Base-by-base conservation (phyloP, 2,329 filamentous ascomycete genomes). In the Phyllosticta citrichinensis region DNA sequence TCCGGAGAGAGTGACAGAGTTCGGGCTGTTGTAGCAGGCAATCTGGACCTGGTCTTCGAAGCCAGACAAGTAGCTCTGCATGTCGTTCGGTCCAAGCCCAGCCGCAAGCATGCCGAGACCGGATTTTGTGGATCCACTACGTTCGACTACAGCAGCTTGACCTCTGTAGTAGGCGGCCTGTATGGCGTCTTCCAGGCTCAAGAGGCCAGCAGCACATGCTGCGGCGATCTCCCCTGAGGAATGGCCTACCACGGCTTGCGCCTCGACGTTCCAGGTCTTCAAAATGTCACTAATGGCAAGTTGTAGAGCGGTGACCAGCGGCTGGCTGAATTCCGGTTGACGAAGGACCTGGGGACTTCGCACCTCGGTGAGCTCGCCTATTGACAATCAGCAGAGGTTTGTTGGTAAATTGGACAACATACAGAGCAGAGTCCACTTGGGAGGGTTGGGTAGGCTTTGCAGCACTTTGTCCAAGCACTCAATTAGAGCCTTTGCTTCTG, bases 31-130 rank as follows among this genome's bases (percentile, higher is more conserved):
- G 52, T 63, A 57, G 59, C 65, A 66, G 9, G 65, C 65, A 22
- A 66, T 62, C 14, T 35, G 24, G 14, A 63, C 53, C 6, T 33
- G 25, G 27, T 30, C 27, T 14, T 56, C n/a, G 3, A 50, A 19
- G 17, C 61, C 20, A 2, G 63, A 61, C 20, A 68, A 54, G 9
- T 65, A 56, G 3, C 60, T 35, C 4, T 25, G 30, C 27, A 63
- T 57, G 0, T 10, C 35, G 8, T 65, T 58, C 1, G 61, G 51
- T 4, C 66, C 61, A 8, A 67, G 55, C 4, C 67, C 65, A 2
- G 68, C 65, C 20, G 68, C 68, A 14, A 69, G 56, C 68, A 70
- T 70, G 10, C 66, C 65, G 11, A 54, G 52, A n/a, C 47, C 25
- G 25, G 52, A 20, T 20, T 52, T 50, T 30, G 27, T 30, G 1